These are phyloP conservation scores for Tremella fuciformis DNA, from an alignment of 768 basidiomycete genomes.

Conservation along the genomic window DNA sequence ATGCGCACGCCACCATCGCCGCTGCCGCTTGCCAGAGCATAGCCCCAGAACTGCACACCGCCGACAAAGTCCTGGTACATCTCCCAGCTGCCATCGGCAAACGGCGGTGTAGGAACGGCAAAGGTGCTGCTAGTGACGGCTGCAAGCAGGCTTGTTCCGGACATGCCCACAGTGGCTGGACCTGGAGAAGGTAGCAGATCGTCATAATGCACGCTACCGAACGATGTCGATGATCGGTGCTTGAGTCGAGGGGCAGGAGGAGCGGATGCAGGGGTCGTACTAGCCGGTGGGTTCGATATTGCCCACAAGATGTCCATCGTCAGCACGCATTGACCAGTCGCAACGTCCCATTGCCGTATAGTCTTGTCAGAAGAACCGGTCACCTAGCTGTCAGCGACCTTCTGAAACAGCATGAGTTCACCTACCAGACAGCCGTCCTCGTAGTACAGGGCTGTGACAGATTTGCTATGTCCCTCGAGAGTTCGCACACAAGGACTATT, in stretches of 20 bases:
- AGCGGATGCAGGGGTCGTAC: constrained; percentile 17
- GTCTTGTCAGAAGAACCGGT: constrained; percentile 98
- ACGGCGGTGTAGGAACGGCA: constrained; percentile 79
- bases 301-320: constrained; percentile 99
- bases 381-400: constrained; percentile 59
- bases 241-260: constrained; percentile 23
- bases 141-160: constrained; percentile 48
- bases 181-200: constrained; percentile 46
- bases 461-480: constrained; percentile 87
- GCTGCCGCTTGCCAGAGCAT: constrained; percentile 92
- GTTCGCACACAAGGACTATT: constrained; percentile 63
- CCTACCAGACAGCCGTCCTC: constrained; percentile 88
- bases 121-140: constrained; percentile 64
- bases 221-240: constrained; percentile 47
- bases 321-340: constrained; percentile 95
- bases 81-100: constrained; percentile 85
- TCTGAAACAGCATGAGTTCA: constrained; percentile 20
- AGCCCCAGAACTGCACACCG: constrained; percentile 97
- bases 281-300: constrained; percentile 70
- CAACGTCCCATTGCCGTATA: constrained; percentile 94
- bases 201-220: constrained; percentile 44
- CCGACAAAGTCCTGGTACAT: constrained; percentile 97
- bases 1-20: constrained; percentile 96
- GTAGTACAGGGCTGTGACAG: constrained; percentile 89
- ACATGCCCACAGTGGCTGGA: constrained; percentile 37